Percentiles rank a stretch among this genome's conserved stretches.
phyloP scores from a whole-genome alignment of 306 rosid genomes.

The Quercus wislizeni region DNA sequence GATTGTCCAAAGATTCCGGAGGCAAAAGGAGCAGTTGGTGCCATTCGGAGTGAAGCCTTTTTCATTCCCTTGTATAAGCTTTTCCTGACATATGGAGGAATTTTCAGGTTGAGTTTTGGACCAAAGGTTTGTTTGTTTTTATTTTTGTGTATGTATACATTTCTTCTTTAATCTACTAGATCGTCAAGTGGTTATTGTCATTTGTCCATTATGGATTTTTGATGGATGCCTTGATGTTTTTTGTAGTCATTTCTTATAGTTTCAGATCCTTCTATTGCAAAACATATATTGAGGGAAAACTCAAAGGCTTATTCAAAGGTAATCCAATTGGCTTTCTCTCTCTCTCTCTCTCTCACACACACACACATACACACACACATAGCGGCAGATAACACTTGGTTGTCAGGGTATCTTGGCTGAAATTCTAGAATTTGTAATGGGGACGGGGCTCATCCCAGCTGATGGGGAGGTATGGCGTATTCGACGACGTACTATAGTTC shows the following conservation, averaged over 20 bases:
- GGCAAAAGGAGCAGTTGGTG: slow-evolving; percentile 72
- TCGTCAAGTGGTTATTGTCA: not conserved
- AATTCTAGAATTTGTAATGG: slow-evolving; percentile 95
- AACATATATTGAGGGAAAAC: slow-evolving; percentile 80
- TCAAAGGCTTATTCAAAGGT: slow-evolving; percentile 97
- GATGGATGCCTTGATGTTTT: slow-evolving; percentile 2
- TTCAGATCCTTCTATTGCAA: slow-evolving; percentile 93
- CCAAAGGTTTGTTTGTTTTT: slow-evolving; percentile 73
- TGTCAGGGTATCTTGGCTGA: slow-evolving; percentile 97
- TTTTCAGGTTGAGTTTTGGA: slow-evolving; percentile 86
- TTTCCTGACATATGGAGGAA: slow-evolving; percentile 85
- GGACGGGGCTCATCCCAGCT: slow-evolving; percentile 97
- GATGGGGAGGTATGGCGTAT: slow-evolving; percentile 96
- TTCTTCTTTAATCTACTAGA: not conserved
- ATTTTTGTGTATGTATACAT: not conserved
- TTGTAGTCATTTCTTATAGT: slow-evolving; percentile 91
- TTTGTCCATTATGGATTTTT: not conserved
- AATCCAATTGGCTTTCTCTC: slow-evolving; percentile 8
- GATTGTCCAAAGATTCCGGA: slow-evolving; percentile 64
- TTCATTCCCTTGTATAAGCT: slow-evolving; percentile 89
- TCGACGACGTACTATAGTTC: slow-evolving; percentile 87
- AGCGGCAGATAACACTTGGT: slow-evolving; percentile 15
- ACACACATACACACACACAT: not conserved
- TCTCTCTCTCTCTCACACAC: not conserved
- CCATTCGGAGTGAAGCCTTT: slow-evolving; percentile 78